Evolutionary conservation across 176 grass and related monocot genomes (phyloP), one percentile per base, ranked within the genome.

Genomic region (Chloris gayana): DNA sequence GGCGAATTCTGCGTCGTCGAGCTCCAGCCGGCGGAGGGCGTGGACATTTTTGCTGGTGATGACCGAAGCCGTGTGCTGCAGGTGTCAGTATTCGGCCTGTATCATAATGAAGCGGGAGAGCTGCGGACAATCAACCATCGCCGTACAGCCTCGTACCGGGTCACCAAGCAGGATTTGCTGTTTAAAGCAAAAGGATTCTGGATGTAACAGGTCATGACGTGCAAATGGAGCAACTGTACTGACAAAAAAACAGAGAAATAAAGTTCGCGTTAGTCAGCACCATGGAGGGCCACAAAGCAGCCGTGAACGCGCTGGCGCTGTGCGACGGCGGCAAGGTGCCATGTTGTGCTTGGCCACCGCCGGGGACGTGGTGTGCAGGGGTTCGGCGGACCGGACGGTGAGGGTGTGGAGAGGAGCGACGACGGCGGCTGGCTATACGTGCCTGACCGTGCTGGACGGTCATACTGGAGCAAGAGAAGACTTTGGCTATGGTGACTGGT

Each of bases 401-500:
- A 83, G 91, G 62, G 66, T 93, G 26, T 97, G 94, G 91, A n/a
- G 77, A 9, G 83, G 67, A 67, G 77, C 56, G 38, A 14, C 45
- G 47, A 14, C 13, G n/a, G 69, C 25, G 6, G 74, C 24, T n/a
- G 30, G 44, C n/a, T 91, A 97, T 84, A 37, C 60, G 10, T 93
- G 88, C 53, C 73, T 89, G 78, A 88, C 88, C 14, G 84, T 93
- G 58, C 63, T 97, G 35, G 86, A 86, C 56, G 89, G 91, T 24
- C 94, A 97, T 32, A 88, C 54, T 27, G 94, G 82, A 72, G 88
- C 91, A 4, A n/a, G 79, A 93, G 27, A 97, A 94, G 84, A 81
- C 89, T 79, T 68, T 97, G 84, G 75, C 79, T n/a, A n/a, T n/a
- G 42, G 9, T 64, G 66, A 25, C 11, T n/a, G n/a, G n/a, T n/a